These are phyloP conservation scores for Juncus inflexus DNA, from an alignment of 176 grass and related monocot species.

Conservation along the genomic window DNA sequence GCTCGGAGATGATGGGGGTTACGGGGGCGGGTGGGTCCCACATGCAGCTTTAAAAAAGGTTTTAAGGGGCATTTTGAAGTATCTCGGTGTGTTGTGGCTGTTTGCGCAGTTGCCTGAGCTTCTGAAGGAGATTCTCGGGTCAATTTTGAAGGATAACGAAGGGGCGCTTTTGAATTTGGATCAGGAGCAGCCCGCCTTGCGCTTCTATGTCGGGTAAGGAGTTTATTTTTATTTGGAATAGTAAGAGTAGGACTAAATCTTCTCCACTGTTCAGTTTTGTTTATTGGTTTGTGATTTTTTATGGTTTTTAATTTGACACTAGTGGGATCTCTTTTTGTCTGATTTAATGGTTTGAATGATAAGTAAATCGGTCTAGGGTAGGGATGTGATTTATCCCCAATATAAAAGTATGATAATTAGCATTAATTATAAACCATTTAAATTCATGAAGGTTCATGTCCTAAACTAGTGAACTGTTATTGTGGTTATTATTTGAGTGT, in stretches of 20 bases:
- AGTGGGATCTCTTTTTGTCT: too few relatives aligned
- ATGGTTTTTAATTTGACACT: too few relatives aligned
- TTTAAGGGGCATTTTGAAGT: slow-evolving; percentile 94
- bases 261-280: neutral
- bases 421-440: too few relatives aligned
- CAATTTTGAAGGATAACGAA: slow-evolving; percentile 98
- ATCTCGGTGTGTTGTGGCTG: slow-evolving; percentile 97
- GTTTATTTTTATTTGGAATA: slow-evolving; percentile 7
- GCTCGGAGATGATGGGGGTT: slow-evolving; percentile 98
- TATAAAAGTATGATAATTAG: neutral
- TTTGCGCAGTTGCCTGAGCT: slow-evolving; percentile 99
- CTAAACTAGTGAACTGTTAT: too few relatives aligned
- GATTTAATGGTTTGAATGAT: too few relatives aligned
- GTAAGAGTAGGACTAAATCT: too few relatives aligned
- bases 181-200: slow-evolving; percentile 94
- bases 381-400: neutral
- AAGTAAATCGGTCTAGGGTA: too few relatives aligned
- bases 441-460: too few relatives aligned
- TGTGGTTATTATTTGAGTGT: neutral
- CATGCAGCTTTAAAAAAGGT: slow-evolving; percentile 97
- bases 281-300: neutral
- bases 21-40: slow-evolving; percentile 98
- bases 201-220: slow-evolving; percentile 95
- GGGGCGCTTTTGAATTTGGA: slow-evolving; percentile 98
- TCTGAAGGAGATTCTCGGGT: slow-evolving; percentile 94